Evolutionary conservation across 176 grass and related monocot species (phyloP).

Genomic region (Puccinellia tenuiflora): DNA sequence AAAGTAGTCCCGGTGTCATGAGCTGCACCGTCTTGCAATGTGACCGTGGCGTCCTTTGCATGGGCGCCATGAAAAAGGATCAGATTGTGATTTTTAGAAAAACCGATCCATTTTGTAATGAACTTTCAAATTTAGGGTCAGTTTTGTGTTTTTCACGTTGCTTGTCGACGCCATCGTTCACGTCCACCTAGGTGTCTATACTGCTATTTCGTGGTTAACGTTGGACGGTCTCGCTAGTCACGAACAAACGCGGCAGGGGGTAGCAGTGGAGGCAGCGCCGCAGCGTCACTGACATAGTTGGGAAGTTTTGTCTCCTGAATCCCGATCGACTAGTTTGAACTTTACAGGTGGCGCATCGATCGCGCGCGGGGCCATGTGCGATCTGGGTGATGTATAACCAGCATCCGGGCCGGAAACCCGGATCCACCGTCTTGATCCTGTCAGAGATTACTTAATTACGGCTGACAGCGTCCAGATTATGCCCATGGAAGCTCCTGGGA

Average conservation of each 20-base stretch:
- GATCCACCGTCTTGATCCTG: not conserved
- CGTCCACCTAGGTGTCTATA: no score
- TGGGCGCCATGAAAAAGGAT: no score
- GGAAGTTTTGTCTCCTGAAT: not conserved
- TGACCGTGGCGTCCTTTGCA: no score
- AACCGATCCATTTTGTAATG: no score
- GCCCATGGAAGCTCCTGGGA: not conserved
- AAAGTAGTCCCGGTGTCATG: no score
- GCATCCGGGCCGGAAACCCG: not conserved
- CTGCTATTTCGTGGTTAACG: not conserved
- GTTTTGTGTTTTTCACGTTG: no score
- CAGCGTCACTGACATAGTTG: not conserved
- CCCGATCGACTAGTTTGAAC: not conserved
- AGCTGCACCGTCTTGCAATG: no score
- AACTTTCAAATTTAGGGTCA: no score
- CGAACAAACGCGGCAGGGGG: not conserved
- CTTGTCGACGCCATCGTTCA: no score
- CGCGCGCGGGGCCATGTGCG: not conserved
- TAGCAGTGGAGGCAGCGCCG: not conserved
- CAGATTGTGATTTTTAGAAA: no score
- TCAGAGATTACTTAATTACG: not conserved
- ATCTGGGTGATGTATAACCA: not conserved
- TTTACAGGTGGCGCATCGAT: conserved; percentile 3
- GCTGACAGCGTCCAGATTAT: not conserved
- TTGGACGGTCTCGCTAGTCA: not conserved